Conservation (phyloP, 345 rosid genomes). For the Sonneratia caseolaris region DNA sequence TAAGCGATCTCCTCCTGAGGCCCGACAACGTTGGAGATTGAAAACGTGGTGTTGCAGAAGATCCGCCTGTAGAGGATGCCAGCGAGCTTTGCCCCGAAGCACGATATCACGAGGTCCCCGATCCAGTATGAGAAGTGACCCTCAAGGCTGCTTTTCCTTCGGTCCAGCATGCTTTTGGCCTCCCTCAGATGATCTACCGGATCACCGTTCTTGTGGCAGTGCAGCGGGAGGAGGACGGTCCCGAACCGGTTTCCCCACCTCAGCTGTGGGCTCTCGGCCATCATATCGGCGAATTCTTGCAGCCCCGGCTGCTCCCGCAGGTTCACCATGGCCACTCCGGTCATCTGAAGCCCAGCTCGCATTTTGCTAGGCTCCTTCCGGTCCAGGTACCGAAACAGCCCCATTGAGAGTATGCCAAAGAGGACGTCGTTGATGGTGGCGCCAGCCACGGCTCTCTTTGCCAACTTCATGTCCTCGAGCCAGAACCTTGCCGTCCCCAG, state of each 20-base stretch:
- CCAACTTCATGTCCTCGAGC: slow-evolving; percentile 45
- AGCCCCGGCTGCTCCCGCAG: slow-evolving; percentile 35
- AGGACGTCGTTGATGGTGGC: slow-evolving; percentile 68
- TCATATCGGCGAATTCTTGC: slow-evolving; percentile 33
- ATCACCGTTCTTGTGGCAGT: slow-evolving; percentile 18
- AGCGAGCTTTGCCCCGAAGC: slow-evolving; percentile 44
- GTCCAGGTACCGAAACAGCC: slow-evolving; percentile 43
- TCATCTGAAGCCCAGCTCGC: background rate
- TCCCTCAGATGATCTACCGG: slow-evolving; percentile 32
- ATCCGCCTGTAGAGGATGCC: slow-evolving; percentile 31
- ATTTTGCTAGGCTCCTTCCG: slow-evolving; percentile 32
- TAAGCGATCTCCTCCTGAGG: slow-evolving; percentile 40
- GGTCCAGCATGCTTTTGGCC: slow-evolving; percentile 37
- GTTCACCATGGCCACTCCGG: slow-evolving; percentile 47
- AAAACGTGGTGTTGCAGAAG: slow-evolving; percentile 42
- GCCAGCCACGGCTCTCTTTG: slow-evolving; percentile 29
- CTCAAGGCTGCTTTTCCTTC: slow-evolving; percentile 37
- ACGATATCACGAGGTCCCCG: slow-evolving; percentile 30
- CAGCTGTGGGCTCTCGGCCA: slow-evolving; percentile 16
- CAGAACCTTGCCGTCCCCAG: slow-evolving; percentile 34
- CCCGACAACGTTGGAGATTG: slow-evolving; percentile 46
- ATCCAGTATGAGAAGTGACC: slow-evolving; percentile 37
- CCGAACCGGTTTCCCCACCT: slow-evolving; percentile 59
- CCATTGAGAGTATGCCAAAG: slow-evolving; percentile 37
- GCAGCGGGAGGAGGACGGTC: slow-evolving; percentile 30